A percentile compares a stretch with the other conserved stretches of the same genome.
Evolutionary conservation across 2,329 filamentous ascomycete species (phyloP).

Genomic region (Neofusicoccum umdonicola): DNA sequence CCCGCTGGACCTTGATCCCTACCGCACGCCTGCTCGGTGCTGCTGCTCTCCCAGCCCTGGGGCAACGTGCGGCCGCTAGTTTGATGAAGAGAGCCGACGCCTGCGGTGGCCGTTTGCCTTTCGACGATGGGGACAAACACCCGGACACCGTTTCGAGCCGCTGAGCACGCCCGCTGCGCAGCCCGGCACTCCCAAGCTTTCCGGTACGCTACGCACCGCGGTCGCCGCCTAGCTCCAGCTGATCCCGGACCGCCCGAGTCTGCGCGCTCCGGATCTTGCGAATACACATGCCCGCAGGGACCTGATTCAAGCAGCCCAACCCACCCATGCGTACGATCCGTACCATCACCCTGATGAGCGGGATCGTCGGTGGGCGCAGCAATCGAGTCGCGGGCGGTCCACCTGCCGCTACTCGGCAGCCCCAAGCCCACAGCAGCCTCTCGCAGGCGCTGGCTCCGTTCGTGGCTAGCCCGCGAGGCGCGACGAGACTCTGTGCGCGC

Average conservation of each 20-base stretch:
- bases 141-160: background rate
- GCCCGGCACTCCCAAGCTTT: background rate
- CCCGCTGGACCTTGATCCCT: background rate
- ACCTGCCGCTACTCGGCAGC: background rate
- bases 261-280: conserved; percentile 5
- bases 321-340: conserved; percentile 7
- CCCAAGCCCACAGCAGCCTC: background rate
- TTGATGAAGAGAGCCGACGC: background rate
- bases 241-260: conserved; percentile 4
- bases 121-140: background rate
- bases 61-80: conserved; percentile 16
- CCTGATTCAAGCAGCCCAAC: background rate
- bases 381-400: conserved; percentile 5
- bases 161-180: background rate
- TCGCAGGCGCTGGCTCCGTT: background rate
- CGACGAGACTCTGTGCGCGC: background rate
- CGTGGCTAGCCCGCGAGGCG: background rate
- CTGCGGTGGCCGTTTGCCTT: conserved; percentile 1
- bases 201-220: background rate
- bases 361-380: conserved; percentile 15
- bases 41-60: background rate
- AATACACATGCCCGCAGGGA: background rate
- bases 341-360: conserved; percentile 14
- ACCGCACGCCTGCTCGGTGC: background rate
- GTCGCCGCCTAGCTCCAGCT: conserved; percentile 1